Percentiles rank a stretch among this genome's conserved stretches.
Conservation (phyloP, 2,329 filamentous ascomycete species). For the Aureobasidium sp. region DNA sequence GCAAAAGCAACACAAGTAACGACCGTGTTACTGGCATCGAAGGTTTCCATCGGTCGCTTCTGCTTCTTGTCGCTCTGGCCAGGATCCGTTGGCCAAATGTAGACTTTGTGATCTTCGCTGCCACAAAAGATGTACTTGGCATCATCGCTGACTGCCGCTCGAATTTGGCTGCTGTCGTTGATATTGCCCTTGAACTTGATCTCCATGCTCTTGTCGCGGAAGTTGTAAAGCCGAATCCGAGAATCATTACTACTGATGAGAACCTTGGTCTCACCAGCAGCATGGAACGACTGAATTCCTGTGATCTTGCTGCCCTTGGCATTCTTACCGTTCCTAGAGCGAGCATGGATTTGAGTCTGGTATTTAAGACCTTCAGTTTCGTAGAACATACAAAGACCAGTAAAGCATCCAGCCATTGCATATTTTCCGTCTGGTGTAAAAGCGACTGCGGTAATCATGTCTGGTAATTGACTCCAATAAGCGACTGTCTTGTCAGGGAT, state of each 20-base stretch:
- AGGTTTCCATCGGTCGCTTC: slow-evolving; percentile 77
- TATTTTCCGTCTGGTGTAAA: slow-evolving; percentile 90
- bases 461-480: slow-evolving; percentile 66
- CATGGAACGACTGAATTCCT: slow-evolving; percentile 69
- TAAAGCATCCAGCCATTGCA: slow-evolving; percentile 80
- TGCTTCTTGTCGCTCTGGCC: slow-evolving; percentile 61
- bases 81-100: slow-evolving; percentile 72
- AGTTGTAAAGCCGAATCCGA: slow-evolving; percentile 78
- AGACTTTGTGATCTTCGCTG: slow-evolving; percentile 83
- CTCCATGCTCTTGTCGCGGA: slow-evolving; percentile 76
- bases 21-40: slow-evolving; percentile 82
- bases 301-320: slow-evolving; percentile 97
- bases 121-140: slow-evolving; percentile 82
- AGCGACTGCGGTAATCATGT: slow-evolving; percentile 88
- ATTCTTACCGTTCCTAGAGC: slow-evolving; percentile 85
- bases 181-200: slow-evolving; percentile 88
- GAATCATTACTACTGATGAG: slow-evolving; percentile 94
- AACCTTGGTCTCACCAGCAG: slow-evolving; percentile 66
- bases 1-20: slow-evolving; percentile 87
- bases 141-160: slow-evolving; percentile 82
- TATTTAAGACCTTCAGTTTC: slow-evolving; percentile 85
- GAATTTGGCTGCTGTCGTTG: slow-evolving; percentile 84
- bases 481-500: slow-evolving; percentile 95
- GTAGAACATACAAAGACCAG: slow-evolving; percentile 81
- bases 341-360: slow-evolving; percentile 82